These are phyloP conservation scores for Candida ovalis DNA, from an alignment of 805 yeast genomes.

Conservation along the genomic window DNA sequence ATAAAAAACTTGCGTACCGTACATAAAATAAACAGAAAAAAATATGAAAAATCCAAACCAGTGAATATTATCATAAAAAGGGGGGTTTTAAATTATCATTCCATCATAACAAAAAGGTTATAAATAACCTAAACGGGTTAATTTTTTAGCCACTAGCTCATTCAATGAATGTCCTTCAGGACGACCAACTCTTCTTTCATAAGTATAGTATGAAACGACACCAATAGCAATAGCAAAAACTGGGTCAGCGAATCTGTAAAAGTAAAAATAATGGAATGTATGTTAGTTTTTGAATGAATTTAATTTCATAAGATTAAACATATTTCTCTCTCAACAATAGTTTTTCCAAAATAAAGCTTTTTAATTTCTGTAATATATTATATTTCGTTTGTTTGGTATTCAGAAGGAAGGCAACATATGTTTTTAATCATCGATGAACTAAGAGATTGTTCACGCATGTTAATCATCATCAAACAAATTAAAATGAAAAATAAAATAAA, in stretches of 20 bases:
- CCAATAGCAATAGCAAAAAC: constrained; percentile 62
- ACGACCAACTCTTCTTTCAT: constrained; percentile 56
- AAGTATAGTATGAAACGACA: constrained; percentile 55
- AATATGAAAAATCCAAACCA: no score
- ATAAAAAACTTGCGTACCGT: no score
- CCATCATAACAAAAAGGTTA: background rate
- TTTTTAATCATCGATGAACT: constrained; percentile 11
- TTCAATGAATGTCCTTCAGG: constrained; percentile 57
- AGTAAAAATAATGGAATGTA: constrained; percentile 1
- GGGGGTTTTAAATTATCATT: no score
- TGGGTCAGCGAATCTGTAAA: constrained; percentile 53
- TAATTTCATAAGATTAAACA: no score
- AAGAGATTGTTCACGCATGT: constrained; percentile 19
- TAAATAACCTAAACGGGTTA: constrained; percentile 3
- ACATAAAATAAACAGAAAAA: no score
- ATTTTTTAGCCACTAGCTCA: constrained; percentile 43
- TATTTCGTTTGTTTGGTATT: background rate
- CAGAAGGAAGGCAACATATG: constrained; percentile 13
- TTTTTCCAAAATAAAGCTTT: no score
- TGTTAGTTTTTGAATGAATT: no score
- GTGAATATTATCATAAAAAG: no score
- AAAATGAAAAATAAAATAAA: background rate
- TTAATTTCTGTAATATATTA: background rate
- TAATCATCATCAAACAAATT: constrained; percentile 11
- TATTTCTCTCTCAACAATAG: no score